Conservation (phyloP, 1,139 yeast species). For the Yamadazyma epiphylla region DNA sequence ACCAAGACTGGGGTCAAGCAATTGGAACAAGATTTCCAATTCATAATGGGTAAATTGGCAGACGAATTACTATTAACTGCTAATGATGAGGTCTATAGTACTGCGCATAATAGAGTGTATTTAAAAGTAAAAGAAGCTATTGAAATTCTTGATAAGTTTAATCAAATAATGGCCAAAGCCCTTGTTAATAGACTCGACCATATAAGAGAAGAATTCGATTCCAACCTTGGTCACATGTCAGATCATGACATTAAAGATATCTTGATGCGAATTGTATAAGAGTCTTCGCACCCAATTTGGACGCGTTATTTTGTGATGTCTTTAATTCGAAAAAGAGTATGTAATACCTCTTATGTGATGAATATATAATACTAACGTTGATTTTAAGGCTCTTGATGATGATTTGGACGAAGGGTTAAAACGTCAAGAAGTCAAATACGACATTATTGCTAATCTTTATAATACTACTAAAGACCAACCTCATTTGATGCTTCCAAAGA, state of each 20-base stretch:
- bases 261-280: slow-evolving; percentile 25
- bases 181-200: slow-evolving; percentile 14
- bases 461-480: slow-evolving; percentile 25
- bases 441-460: slow-evolving; percentile 29
- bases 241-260: slow-evolving; percentile 33
- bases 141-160: slow-evolving; percentile 30
- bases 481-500: slow-evolving; percentile 32
- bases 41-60: slow-evolving; percentile 38
- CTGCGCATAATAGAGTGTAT: slow-evolving; percentile 25
- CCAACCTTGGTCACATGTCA: slow-evolving; percentile 21
- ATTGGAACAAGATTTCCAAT: slow-evolving; percentile 49
- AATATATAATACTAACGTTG: too few relatives aligned
- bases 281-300: neutral
- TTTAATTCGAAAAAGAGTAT: slow-evolving; percentile 36
- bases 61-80: slow-evolving; percentile 17
- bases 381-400: too few relatives aligned
- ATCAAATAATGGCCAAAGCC: slow-evolving; percentile 16
- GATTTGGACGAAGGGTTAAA: slow-evolving; percentile 12
- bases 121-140: slow-evolving; percentile 32
- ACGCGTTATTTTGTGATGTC: slow-evolving; percentile 22
- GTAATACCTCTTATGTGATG: too few relatives aligned
- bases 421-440: slow-evolving; percentile 18
- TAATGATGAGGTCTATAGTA: slow-evolving; percentile 14
- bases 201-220: slow-evolving; percentile 22
- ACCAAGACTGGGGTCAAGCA: slow-evolving; percentile 53